phyloP scores from a whole-genome alignment of 2,329 filamentous ascomycete species.

The Cercospora janseana region DNA sequence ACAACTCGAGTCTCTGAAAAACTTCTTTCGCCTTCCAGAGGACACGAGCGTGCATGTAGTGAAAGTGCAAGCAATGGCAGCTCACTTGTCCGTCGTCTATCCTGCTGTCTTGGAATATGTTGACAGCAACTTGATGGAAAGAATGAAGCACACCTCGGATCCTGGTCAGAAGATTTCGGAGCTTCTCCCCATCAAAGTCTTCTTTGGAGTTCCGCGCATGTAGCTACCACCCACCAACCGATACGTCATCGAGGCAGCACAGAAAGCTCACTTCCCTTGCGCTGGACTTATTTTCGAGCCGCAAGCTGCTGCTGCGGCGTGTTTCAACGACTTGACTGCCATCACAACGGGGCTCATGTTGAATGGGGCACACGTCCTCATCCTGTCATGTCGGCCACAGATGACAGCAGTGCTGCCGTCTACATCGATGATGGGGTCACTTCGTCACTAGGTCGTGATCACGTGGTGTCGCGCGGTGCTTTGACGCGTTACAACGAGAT shows the following conservation, averaged over 20 bases:
- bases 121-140: background rate
- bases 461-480: too few species aligned
- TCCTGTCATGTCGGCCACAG: too few species aligned
- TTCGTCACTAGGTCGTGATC: too few species aligned
- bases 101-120: background rate
- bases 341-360: too few species aligned
- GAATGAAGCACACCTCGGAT: background rate
- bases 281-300: conserved; percentile 18
- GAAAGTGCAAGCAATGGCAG: background rate
- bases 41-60: background rate
- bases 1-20: background rate
- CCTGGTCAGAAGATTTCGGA: background rate
- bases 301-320: conserved; percentile 13
- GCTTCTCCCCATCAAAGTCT: background rate
- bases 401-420: too few species aligned
- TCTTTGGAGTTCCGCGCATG: conserved; percentile 13
- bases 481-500: too few species aligned
- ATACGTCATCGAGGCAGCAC: conserved; percentile 15
- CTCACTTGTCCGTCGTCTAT: background rate
- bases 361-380: too few species aligned
- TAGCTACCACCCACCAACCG: conserved; percentile 15
- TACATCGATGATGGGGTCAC: too few species aligned
- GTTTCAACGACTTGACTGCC: background rate
- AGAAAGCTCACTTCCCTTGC: conserved; percentile 10
- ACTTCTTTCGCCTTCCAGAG: background rate